Evolutionary conservation across 1,284 basidiomycete genomes (phyloP), one percentile per base, ranked within the genome.

Genomic region (Cryptococcus sp.): DNA sequence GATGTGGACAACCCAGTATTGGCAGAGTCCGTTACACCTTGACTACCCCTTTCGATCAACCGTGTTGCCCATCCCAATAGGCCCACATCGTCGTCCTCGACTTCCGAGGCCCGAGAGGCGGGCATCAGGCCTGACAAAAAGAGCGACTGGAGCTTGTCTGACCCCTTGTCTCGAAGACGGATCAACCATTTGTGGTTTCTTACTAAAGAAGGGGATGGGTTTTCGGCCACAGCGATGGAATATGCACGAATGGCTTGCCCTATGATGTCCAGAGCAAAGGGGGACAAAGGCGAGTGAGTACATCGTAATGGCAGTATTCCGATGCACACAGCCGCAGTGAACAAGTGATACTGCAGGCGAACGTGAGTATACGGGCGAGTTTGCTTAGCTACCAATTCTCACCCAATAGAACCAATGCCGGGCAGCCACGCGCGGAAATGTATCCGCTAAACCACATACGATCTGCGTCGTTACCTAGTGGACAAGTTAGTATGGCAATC

Each of bases 41-140:
- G 54, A 35, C 17, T 65, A 4, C 57, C 62, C 35, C 69, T 57
- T 42, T 66, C 63, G 25, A 73, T 67, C 16, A 72, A 54, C 6
- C 70, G 47, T 19, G 71, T 73, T 3, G 65, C 57, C 65, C 65
- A 70, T 15, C 71, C 71, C 11, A 73, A 57, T 2, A 73, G 60
- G 49, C 68, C 69, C n/a, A 64, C 59, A 17, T 65, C 64, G 42
- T 62, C 62, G 23, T 41, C 47, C 35, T 57, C 54, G 5, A 42
- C 46, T 17, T 48, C n/a, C 20, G 20, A 47, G 39, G 15, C 35
- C n/a, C 15, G 35, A 17, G 16, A 39, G n/a, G 23, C 44, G 15
- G 27, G 48, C 19, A 27, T 48, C 8, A 35, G 31, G 8, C 31
- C 31, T 35, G 31, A 35, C 31, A 35, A 13, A 13, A 35, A 35